Base-by-base conservation (phyloP, 2,329 filamentous ascomycete species). In the Sporothrix protearum region DNA sequence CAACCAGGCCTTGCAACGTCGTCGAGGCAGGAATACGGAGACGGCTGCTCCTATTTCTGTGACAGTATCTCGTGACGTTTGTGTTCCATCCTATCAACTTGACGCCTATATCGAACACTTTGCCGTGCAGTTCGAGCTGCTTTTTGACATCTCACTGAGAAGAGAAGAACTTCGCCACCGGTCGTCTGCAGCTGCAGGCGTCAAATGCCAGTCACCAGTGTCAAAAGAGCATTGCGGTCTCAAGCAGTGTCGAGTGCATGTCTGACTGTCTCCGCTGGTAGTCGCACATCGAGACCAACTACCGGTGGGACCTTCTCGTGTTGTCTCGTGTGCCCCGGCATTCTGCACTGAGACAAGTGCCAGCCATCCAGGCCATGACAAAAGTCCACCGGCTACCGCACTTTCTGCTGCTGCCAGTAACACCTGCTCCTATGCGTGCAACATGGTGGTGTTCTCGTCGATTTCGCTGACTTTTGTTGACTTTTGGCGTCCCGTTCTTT, bases 401-500 rank as follows among this genome's bases (percentile, higher is more conserved):
- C 8, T 22, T 22, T 39, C 16, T 39, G 16, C n/a, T 19, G 14
- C 7, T 61, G 6, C 16, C 55, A 2, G 19, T n/a, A n/a, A 22
- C 57, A 8, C n/a, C 36, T 63, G 36, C 36, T 42, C 57, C 3
- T 63, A 63, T 63, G 57, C 57, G 42, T 63, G 36, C 57, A n/a
- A 63, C 33, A 42, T 22, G 49, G 6, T 22, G n/a, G 49, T 51
- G 49, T 51, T 53, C 10, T 63, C 12, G 33, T 22, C 8, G 22
- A n/a, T 42, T 19, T 47, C 30, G 61, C n/a, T 33, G 42, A 66
- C 63, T n/a, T 47, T 49, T 66, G 63, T 66, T 49, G 45, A 66
- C 14, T 4, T 66, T n/a, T 45, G 8, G 10, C 16, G 63, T 33
- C 63, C n/a, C 25, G 16, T 64, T 47, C 42, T 49, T 30, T 30